A percentile compares a stretch with the other conserved stretches of the same genome.
Evolutionary conservation across 106 monocot species (phyloP).

Genomic region (Alisma plantagoaquatica): DNA sequence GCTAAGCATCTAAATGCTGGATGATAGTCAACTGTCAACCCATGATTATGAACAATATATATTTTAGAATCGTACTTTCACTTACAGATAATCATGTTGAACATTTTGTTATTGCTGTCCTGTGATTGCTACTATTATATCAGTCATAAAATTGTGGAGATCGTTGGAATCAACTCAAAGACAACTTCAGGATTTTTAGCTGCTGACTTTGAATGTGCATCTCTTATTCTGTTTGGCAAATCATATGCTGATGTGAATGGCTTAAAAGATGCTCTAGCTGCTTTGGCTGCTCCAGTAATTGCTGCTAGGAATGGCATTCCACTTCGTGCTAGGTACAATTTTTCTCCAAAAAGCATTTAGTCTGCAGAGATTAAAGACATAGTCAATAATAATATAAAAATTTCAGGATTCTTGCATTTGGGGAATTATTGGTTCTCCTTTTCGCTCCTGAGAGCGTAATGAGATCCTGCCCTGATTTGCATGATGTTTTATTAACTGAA

Average conservation of each 20-base stretch:
- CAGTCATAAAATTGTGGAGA: too few relatives aligned
- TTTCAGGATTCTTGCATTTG: slow-evolving; percentile 47
- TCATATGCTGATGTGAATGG: slow-evolving; percentile 53
- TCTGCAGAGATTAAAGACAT: neutral
- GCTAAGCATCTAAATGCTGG: too few relatives aligned
- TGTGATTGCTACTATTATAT: too few relatives aligned
- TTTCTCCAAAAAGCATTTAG: neutral
- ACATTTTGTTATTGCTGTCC: too few relatives aligned
- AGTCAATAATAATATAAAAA: slow-evolving; percentile 2
- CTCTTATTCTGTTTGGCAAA: slow-evolving; percentile 81
- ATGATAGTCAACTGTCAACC: too few relatives aligned
- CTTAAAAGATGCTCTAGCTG: slow-evolving; percentile 52
- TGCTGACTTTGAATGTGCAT: slow-evolving; percentile 73
- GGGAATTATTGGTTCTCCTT: slow-evolving; percentile 50
- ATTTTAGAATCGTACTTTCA: too few relatives aligned
- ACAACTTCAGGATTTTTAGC: slow-evolving; percentile 50
- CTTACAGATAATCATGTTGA: too few relatives aligned
- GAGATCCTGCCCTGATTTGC: slow-evolving; percentile 24
- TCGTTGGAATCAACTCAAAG: slow-evolving; percentile 37
- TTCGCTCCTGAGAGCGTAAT: slow-evolving; percentile 60
- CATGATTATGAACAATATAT: too few relatives aligned
- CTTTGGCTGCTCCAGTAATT: slow-evolving; percentile 75
- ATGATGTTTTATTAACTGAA: slow-evolving; percentile 20
- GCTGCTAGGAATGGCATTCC: slow-evolving; percentile 74
- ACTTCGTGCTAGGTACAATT: slow-evolving; percentile 48